A percentile compares a stretch with the other conserved stretches of the same genome.
These are phyloP conservation scores for Lasiosphaeria hispida DNA, from an alignment of 495 filamentous ascomycete species.

Conservation along the genomic window DNA sequence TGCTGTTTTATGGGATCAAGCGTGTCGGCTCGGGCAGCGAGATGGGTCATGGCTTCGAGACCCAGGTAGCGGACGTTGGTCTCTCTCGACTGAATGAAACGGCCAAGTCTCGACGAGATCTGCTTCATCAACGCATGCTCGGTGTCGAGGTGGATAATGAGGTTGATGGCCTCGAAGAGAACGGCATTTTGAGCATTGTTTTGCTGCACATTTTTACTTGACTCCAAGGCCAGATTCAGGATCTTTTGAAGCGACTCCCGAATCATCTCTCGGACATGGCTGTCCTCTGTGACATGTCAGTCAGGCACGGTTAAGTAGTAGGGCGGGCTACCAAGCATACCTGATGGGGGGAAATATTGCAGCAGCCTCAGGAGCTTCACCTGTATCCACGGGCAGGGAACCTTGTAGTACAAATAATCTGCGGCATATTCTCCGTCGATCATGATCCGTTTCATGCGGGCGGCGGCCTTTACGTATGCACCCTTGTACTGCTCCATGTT, in stretches of 20 bases:
- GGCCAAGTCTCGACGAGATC: slow-evolving; percentile 88
- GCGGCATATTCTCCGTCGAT: slow-evolving; percentile 81
- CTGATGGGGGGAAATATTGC: slow-evolving; percentile 95
- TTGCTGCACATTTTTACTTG: slow-evolving; percentile 97
- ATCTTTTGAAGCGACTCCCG: slow-evolving; percentile 89
- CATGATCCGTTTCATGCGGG: slow-evolving; percentile 80
- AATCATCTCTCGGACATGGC: slow-evolving; percentile 85
- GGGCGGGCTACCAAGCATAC: slow-evolving; percentile 46
- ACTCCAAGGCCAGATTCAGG: slow-evolving; percentile 84
- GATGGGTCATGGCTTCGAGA: slow-evolving; percentile 96
- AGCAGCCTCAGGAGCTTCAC: slow-evolving; percentile 87
- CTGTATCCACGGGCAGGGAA: slow-evolving; percentile 98
- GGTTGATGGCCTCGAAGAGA: slow-evolving; percentile 96
- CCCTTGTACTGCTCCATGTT: slow-evolving; percentile 91
- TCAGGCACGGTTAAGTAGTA: neutral
- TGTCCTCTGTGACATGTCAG: slow-evolving; percentile 66
- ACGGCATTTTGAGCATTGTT: slow-evolving; percentile 99
- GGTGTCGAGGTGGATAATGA: slow-evolving; percentile 98
- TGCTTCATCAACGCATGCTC: slow-evolving; percentile 95
- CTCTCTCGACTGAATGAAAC: slow-evolving; percentile 95
- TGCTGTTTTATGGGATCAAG: slow-evolving; percentile 98
- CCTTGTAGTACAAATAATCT: slow-evolving; percentile 98
- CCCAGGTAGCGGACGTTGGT: slow-evolving; percentile 98
- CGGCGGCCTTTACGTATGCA: slow-evolving; percentile 88
- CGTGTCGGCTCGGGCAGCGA: slow-evolving; percentile 90